These are phyloP conservation scores for Triangularia setosa DNA, from an alignment of 2,329 filamentous ascomycete species.

Conservation along the genomic window DNA sequence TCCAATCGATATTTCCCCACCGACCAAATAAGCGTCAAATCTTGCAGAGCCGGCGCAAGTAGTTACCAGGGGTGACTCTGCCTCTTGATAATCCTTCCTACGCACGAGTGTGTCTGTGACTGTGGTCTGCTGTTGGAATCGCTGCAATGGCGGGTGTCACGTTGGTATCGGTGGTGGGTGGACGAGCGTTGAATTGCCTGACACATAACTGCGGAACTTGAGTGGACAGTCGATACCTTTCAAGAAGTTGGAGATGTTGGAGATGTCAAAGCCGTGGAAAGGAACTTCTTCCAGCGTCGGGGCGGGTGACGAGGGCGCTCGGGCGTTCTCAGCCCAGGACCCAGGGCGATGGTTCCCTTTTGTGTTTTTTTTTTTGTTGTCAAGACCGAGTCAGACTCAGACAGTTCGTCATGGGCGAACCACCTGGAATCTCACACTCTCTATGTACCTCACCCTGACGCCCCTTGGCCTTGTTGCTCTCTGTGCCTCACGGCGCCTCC, in stretches of 20 bases:
- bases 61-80: not conserved
- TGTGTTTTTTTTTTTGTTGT: not conserved
- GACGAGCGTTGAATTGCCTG: conserved; percentile 10
- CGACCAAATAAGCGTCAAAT: conserved; percentile 5
- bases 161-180: conserved; percentile 12
- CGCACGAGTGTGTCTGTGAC: too few species aligned
- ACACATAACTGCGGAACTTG: conserved; percentile 18
- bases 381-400: not conserved
- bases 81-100: not conserved
- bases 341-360: conserved; percentile 3
- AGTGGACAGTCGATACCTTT: conserved; percentile 8
- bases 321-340: not conserved
- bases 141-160: not conserved
- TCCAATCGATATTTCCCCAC: conserved; percentile 20
- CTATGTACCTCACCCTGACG: not conserved
- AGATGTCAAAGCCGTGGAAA: not conserved
- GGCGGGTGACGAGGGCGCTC: not conserved
- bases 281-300: not conserved
- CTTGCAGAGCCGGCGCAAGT: conserved; percentile 12
- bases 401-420: not conserved
- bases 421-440: not conserved
- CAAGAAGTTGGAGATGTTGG: not conserved
- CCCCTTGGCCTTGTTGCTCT: conserved; percentile 1
- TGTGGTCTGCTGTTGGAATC: too few species aligned
- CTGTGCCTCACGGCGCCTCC: conserved; percentile 2